phyloP scores from a whole-genome alignment of 2,329 filamentous ascomycete species.

The Monilinia fructigena region DNA sequence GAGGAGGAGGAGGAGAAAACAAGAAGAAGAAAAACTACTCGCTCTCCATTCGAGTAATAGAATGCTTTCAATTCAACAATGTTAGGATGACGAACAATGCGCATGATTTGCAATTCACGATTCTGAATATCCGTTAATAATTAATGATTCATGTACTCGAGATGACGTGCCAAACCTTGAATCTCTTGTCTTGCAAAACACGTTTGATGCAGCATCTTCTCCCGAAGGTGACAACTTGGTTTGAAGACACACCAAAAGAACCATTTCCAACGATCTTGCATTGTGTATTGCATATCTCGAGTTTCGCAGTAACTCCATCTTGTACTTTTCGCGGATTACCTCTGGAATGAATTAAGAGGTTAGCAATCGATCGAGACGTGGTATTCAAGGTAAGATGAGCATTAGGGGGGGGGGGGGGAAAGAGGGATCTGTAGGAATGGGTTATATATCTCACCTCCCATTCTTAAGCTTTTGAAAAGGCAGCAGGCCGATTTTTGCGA shows the following conservation, averaged over 20 bases:
- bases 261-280: constrained; percentile 99
- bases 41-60: constrained; percentile 98
- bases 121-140: constrained; percentile 61
- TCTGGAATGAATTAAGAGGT: constrained; percentile 60
- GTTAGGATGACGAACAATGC: constrained; percentile 97
- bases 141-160: background rate
- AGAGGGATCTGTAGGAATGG: constrained; percentile 24
- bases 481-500: constrained; percentile 88
- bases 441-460: constrained; percentile 75
- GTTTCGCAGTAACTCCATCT: constrained; percentile 94
- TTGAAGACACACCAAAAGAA: constrained; percentile 98
- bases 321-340: constrained; percentile 97
- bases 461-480: constrained; percentile 84
- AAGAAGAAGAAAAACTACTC: constrained; percentile 56
- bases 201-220: constrained; percentile 99
- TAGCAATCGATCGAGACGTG: constrained; percentile 24
- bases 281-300: constrained; percentile 94
- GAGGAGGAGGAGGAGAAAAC: background rate
- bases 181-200: constrained; percentile 97
- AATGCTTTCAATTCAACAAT: constrained; percentile 99
- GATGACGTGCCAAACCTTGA: constrained; percentile 71
- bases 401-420: too few species aligned
- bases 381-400: background rate
- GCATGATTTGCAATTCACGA: constrained; percentile 98
- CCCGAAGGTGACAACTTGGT: constrained; percentile 97